Base-by-base conservation (phyloP, 805 yeast genomes). In the Limtongia smithiae region DNA sequence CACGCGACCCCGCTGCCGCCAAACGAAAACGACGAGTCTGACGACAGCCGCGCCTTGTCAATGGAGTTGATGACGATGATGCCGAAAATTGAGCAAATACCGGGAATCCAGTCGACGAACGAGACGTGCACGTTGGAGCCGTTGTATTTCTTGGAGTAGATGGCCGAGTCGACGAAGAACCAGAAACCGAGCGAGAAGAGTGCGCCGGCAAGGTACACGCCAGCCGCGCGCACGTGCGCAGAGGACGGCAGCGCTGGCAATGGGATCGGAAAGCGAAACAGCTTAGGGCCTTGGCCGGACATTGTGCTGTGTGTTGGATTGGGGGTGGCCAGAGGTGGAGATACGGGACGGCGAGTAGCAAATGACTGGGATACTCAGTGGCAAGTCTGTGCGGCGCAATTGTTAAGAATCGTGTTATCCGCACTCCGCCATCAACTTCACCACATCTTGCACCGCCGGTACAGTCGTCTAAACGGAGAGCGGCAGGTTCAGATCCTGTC, bases 91-190 rank as follows among this genome's bases (percentile, higher is more conserved):
- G 95, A 82, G 59, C 96, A 85, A 25, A 91, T 76, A 57, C 85
- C 81, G 3, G 98, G 98, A 44, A 93, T 80, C 98, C 98, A 91
- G 69, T 91, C 98, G 35, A 87, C 83, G 63, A 91, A 86, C 3
- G 91, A 81, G 25, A 93, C 87, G 65, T 91, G 97, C 5, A 89
- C 87, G 37, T 74, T 73, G 0, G 95, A 83, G 0, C 89, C 95
- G 71, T 91, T 91, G 41, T 82, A 83, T 15, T 88, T 83, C 57
- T 80, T 82, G 37, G 95, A 84, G 68, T 80, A 91, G 31, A 93
- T 76, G 1, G 95, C 89, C 0, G 96, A 87, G 68, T 91, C 97
- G 17, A 93, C 68, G 68, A 91, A 79, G 18, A 83, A 71, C 94
- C 96, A 91, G 64, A 91, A 82, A 6, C 96, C 97, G 46, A 84